Conservation (phyloP, 495 filamentous ascomycete species). For the Tuber magnatum region DNA sequence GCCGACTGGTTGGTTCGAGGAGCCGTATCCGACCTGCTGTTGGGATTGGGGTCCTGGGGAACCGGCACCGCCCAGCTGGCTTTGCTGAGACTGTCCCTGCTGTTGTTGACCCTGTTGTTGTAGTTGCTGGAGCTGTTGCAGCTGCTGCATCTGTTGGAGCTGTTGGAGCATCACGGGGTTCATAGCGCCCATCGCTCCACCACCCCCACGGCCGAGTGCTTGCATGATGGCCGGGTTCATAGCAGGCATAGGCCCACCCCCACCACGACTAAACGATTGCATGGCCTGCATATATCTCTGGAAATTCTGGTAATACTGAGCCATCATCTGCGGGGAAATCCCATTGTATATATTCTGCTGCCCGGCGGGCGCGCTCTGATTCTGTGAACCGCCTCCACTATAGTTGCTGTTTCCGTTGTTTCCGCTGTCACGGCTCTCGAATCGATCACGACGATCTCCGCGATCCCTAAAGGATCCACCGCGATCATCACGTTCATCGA, state of each 20-base stretch:
- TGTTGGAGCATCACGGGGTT: conserved; percentile 66
- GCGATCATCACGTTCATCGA: conserved; percentile 64
- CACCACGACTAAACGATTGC: conserved; percentile 55
- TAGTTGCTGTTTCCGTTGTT: conserved; percentile 44
- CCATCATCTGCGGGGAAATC: conserved; percentile 94
- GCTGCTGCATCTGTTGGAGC: conserved; percentile 81
- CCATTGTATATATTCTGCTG: conserved; percentile 45
- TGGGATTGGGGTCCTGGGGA: conserved; percentile 29
- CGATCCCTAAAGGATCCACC: conserved; percentile 51
- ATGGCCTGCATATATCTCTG: conserved; percentile 92
- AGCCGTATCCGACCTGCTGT: conserved; percentile 34
- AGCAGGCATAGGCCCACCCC: conserved; percentile 46
- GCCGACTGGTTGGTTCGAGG: conserved; percentile 30
- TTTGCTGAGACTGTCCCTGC: conserved; percentile 15
- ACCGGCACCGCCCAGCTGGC: conserved; percentile 23
- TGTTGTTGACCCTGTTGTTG: conserved; percentile 41
- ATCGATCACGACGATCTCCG: conserved; percentile 47
- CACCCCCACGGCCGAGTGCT: conserved; percentile 43
- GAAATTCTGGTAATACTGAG: conserved; percentile 94
- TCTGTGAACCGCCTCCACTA: conserved; percentile 43
- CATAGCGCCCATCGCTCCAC: conserved; percentile 65
- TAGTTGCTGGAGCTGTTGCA: conserved; percentile 57
- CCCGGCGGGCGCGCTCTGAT: conserved; percentile 22
- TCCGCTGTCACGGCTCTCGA: conserved; percentile 46
- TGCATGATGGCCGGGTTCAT: conserved; percentile 60